A percentile compares a stretch with the other conserved stretches of the same genome.
phyloP scores from a whole-genome alignment of 805 yeast genomes.

The Lipomyces yamanashiensis region DNA sequence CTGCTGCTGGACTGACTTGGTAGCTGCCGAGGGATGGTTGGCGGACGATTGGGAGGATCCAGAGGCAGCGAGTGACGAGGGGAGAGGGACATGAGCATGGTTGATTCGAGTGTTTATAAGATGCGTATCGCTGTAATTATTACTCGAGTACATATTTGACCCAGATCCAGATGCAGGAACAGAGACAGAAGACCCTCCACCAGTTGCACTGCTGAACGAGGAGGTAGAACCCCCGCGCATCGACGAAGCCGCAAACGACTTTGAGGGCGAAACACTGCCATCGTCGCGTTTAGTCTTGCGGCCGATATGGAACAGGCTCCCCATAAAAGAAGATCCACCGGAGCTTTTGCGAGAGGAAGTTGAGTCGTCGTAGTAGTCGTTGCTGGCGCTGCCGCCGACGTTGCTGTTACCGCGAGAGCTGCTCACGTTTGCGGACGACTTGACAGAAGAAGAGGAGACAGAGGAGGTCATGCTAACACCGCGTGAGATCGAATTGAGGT shows the following conservation, averaged over 20 bases:
- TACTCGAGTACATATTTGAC: slow-evolving; percentile 6
- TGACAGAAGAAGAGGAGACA: not conserved
- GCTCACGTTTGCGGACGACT: not conserved
- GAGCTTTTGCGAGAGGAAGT: slow-evolving; percentile 12
- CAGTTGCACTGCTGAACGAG: not conserved
- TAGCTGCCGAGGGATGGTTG: not conserved
- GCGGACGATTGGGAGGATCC: not conserved
- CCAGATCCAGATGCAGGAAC: too few species aligned
- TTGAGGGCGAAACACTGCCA: slow-evolving; percentile 24
- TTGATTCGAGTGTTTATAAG: slow-evolving; percentile 9
- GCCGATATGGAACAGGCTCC: slow-evolving; percentile 32
- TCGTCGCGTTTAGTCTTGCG: slow-evolving; percentile 31
- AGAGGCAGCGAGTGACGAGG: slow-evolving; percentile 2
- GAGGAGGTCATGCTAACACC: not conserved
- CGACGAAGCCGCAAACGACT: slow-evolving; percentile 9
- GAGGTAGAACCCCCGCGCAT: slow-evolving; percentile 4
- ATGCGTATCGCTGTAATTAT: slow-evolving; percentile 29
- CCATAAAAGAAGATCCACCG: slow-evolving; percentile 26
- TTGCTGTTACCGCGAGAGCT: not conserved
- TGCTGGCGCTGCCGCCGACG: too few species aligned
- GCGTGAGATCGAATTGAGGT: slow-evolving; percentile 9
- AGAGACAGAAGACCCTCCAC: not conserved
- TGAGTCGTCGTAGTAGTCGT: not conserved
- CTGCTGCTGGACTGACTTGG: not conserved
- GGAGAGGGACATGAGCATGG: not conserved